Percentiles rank a stretch among this genome's conserved stretches.
These are phyloP conservation scores for Ajuga chamaepitys DNA, from an alignment of 257 asterid species.

Conservation along the genomic window DNA sequence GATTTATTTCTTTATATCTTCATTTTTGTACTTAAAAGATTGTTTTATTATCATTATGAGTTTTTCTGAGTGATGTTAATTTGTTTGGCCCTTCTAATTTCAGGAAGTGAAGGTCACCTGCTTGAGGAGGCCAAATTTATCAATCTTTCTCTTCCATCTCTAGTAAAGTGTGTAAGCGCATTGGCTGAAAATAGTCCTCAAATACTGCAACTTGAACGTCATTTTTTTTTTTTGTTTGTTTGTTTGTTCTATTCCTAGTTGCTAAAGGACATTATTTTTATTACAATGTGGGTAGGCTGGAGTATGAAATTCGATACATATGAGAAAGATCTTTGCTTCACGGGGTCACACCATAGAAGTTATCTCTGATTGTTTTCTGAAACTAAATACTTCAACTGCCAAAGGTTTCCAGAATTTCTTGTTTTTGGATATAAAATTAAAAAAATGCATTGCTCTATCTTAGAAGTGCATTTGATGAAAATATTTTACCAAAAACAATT, in stretches of 20 bases:
- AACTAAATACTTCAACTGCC: too few relatives aligned
- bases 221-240: neutral
- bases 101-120: constrained; percentile 90
- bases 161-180: constrained; percentile 89
- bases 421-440: too few relatives aligned
- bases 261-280: neutral
- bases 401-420: too few relatives aligned
- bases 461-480: too few relatives aligned
- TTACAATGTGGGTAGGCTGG: neutral
- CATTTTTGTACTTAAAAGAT: neutral
- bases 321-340: neutral
- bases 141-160: constrained; percentile 77
- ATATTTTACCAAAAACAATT: too few relatives aligned
- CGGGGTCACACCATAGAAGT: neutral
- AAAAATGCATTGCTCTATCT: too few relatives aligned
- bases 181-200: constrained; percentile 88
- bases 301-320: neutral
- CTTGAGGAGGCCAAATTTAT: constrained; percentile 85
- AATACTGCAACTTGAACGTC: constrained; percentile 37
- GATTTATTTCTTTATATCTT: neutral
- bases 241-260: neutral
- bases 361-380: neutral
- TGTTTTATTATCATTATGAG: neutral
- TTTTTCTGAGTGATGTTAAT: neutral
- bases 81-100: constrained; percentile 13